phyloP scores from a whole-genome alignment of 2,329 filamentous ascomycete species.

The Leptographium wingfieldii region DNA sequence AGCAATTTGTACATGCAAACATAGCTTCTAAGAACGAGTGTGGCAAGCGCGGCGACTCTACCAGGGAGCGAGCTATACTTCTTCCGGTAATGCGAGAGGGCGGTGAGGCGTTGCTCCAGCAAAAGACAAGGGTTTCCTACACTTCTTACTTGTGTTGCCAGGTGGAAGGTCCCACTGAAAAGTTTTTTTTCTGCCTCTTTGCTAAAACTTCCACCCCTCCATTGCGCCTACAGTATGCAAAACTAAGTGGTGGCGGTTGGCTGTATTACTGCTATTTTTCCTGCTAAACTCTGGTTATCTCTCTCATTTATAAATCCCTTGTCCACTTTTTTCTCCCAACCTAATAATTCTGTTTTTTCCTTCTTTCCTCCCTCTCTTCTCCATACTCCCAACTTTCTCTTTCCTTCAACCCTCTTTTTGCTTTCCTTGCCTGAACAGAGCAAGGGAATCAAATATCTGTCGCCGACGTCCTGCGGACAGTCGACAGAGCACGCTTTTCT shows the following conservation, averaged over 20 bases:
- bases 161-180: slow-evolving; percentile 9
- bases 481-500: slow-evolving; percentile 6
- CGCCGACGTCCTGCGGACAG: slow-evolving; percentile 8
- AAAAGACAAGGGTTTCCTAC: slow-evolving; percentile 7
- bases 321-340: slow-evolving; percentile 2
- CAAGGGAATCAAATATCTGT: slow-evolving; percentile 8
- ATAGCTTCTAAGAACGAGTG: not conserved
- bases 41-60: not conserved
- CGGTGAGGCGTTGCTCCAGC: slow-evolving; percentile 11
- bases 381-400: slow-evolving; percentile 1
- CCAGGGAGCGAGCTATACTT: slow-evolving; percentile 1
- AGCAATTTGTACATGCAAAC: not conserved
- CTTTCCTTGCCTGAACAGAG: slow-evolving; percentile 6
- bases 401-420: not conserved
- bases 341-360: not conserved
- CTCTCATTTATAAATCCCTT: not conserved
- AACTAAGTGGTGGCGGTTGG: not conserved
- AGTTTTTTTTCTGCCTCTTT: slow-evolving; percentile 13
- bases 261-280: not conserved
- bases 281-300: not conserved
- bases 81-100: slow-evolving; percentile 10
- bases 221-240: not conserved
- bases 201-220: slow-evolving; percentile 2
- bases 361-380: not conserved
- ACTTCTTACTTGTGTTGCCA: not conserved